phyloP scores from a whole-genome alignment of 106 monocot species.

The Triglochin maritima region DNA sequence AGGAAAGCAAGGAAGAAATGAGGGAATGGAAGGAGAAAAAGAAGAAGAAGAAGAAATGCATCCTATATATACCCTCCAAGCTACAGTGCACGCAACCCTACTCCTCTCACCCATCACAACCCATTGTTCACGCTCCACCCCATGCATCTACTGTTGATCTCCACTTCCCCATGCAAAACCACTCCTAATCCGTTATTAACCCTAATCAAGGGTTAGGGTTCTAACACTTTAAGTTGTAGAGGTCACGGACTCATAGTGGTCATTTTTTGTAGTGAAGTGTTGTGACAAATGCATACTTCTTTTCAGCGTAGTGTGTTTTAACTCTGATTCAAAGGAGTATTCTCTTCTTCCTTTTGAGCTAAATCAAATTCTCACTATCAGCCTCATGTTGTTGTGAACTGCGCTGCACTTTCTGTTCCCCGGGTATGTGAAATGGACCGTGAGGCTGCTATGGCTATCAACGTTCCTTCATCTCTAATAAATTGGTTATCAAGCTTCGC shows the following conservation, averaged over 20 bases:
- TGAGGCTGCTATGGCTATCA: slow-evolving; percentile 62
- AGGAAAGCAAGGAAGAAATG: too few relatives aligned
- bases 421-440: slow-evolving; percentile 74
- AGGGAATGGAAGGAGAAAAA: too few relatives aligned
- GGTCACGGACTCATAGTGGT: not conserved
- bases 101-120: too few relatives aligned
- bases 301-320: not conserved
- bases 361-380: slow-evolving; percentile 4
- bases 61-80: too few relatives aligned
- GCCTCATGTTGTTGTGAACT: slow-evolving; percentile 83
- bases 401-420: slow-evolving; percentile 84
- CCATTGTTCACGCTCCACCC: too few relatives aligned
- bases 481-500: slow-evolving; percentile 56
- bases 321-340: not conserved
- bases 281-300: not conserved
- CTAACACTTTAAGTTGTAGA: too few relatives aligned
- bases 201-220: too few relatives aligned
- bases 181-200: too few relatives aligned
- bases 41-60: too few relatives aligned
- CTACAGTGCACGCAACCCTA: too few relatives aligned
- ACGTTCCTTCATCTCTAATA: slow-evolving; percentile 61
- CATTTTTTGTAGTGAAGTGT: not conserved
- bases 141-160: too few relatives aligned
- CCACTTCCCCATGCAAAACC: too few relatives aligned
- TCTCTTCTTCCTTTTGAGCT: not conserved